These are phyloP conservation scores for Xanthoparmelia taractica DNA, from an alignment of 495 filamentous ascomycete genomes.

Conservation along the genomic window DNA sequence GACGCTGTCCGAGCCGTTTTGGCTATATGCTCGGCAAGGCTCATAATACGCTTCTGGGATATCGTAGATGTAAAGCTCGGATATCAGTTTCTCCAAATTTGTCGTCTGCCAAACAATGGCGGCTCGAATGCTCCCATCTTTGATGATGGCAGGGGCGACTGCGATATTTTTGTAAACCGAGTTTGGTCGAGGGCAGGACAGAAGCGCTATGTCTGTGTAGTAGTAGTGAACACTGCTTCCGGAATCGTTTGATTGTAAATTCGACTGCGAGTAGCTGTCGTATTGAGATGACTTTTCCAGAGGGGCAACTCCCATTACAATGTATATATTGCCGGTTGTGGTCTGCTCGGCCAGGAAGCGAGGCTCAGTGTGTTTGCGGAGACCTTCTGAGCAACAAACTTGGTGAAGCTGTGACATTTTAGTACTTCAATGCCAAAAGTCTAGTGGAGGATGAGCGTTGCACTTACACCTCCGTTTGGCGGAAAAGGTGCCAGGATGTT, in stretches of 20 bases:
- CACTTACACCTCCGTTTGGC: background rate
- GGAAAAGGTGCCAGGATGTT: background rate
- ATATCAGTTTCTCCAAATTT: background rate
- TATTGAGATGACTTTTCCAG: background rate
- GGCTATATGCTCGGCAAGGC: background rate
- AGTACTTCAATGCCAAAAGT: background rate
- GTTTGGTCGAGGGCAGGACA: background rate
- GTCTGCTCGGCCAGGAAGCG: conserved; percentile 1
- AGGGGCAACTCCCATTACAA: background rate
- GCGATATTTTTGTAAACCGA: background rate
- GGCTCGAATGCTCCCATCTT: background rate
- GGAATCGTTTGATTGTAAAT: background rate
- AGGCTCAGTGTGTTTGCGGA: background rate
- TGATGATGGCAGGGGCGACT: background rate
- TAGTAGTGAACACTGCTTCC: background rate
- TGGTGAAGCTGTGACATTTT: background rate
- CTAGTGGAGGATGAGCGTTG: background rate
- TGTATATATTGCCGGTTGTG: background rate
- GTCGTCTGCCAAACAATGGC: conserved; percentile 13
- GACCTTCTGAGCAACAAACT: background rate
- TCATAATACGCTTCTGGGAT: background rate
- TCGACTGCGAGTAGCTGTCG: background rate
- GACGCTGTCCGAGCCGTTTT: background rate
- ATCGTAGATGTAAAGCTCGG: conserved; percentile 14
- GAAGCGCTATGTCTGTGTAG: background rate